Evolutionary conservation across 148 eudicot species (phyloP).

Genomic region (Drosera capensis): DNA sequence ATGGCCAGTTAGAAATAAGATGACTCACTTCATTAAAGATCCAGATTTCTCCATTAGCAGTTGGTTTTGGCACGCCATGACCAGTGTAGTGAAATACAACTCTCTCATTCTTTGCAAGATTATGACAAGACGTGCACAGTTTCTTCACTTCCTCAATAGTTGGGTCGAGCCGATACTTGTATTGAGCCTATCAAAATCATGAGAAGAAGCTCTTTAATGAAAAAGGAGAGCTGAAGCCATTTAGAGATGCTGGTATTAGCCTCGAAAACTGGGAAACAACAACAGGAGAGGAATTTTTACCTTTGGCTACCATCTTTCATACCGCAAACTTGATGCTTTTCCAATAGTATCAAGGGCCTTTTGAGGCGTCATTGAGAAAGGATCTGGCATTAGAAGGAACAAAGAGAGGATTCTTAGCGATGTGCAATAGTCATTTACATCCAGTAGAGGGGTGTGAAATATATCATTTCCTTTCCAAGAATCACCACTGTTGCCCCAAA

Average conservation of each 20-base stretch:
- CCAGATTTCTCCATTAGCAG: conserved; percentile 93
- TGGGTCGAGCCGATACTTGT: conserved; percentile 71
- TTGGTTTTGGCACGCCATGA: conserved; percentile 96
- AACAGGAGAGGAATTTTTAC: conserved; percentile 19
- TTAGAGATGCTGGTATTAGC: no score
- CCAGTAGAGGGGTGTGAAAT: not conserved
- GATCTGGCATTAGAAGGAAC: conserved; percentile 34
- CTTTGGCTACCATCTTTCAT: conserved; percentile 97
- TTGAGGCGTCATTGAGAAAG: conserved; percentile 86
- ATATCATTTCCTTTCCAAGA: no score
- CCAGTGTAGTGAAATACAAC: conserved; percentile 97
- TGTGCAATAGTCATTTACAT: no score
- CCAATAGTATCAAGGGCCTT: conserved; percentile 93
- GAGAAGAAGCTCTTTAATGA: not conserved
- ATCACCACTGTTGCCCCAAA: not conserved
- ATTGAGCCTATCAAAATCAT: conserved; percentile 52
- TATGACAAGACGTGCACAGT: conserved; percentile 76
- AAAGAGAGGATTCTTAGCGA: not conserved
- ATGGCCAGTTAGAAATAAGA: conserved; percentile 1
- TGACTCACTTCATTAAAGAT: conserved; percentile 75
- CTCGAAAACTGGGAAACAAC: no score
- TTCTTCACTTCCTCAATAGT: conserved; percentile 91
- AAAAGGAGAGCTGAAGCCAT: not conserved
- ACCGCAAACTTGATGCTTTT: conserved; percentile 63
- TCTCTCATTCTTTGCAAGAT: conserved; percentile 79